phyloP scores from a whole-genome alignment of 345 rosid species.

The Eucalyptus cloeziana region DNA sequence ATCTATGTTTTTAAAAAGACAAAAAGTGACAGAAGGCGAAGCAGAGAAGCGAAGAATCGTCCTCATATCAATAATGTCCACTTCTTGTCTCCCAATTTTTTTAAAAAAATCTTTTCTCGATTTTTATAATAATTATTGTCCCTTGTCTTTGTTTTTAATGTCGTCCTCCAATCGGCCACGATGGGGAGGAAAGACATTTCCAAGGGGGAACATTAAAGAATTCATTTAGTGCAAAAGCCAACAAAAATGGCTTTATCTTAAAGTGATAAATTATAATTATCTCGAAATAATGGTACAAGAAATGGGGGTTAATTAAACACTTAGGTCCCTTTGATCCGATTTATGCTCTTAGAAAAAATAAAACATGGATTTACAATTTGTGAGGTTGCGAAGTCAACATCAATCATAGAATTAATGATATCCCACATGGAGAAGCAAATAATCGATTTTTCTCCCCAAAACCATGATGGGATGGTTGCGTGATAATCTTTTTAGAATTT shows the following conservation, averaged over 20 bases:
- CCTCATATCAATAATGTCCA: neutral
- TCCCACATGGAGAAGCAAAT: neutral
- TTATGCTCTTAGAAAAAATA: neutral
- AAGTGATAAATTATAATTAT: neutral
- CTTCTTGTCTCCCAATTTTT: neutral
- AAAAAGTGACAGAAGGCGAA: neutral
- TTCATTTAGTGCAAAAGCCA: neutral
- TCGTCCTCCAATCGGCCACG: neutral
- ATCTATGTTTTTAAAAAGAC: neutral
- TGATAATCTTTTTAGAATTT: neutral
- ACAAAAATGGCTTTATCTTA: neutral
- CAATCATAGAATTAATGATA: neutral
- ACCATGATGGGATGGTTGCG: too few species aligned
- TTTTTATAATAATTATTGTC: neutral
- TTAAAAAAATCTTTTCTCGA: rapidly evolving
- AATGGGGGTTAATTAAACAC: neutral
- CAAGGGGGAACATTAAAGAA: neutral
- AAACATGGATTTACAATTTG: neutral
- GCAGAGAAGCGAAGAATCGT: neutral
- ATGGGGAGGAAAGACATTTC: neutral
- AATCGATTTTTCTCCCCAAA: neutral
- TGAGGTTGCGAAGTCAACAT: neutral
- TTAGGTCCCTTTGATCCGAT: neutral
- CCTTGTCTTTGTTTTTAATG: neutral
- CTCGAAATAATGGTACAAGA: neutral